Conservation (phyloP, 768 basidiomycete genomes). For the Suillus paluster region DNA sequence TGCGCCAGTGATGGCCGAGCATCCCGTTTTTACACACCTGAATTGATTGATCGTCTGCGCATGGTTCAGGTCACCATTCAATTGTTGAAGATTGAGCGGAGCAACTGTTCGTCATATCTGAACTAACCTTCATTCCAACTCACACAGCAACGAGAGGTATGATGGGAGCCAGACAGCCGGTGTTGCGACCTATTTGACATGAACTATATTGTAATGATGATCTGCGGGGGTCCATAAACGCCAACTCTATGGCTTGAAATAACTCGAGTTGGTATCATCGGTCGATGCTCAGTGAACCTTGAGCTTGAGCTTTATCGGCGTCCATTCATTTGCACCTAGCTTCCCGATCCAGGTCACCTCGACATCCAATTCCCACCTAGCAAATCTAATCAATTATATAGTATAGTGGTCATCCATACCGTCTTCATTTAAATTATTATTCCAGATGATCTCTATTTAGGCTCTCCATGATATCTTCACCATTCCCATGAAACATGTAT, state of each 20-base stretch:
- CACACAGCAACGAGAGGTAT: no score
- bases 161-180: not conserved
- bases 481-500: conserved; percentile 6
- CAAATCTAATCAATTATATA: not conserved
- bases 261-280: no score
- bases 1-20: no score
- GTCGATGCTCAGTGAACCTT: not conserved
- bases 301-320: not conserved
- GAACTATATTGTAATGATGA: not conserved
- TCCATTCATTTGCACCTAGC: not conserved
- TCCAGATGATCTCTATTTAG: not conserved
- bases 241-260: no score
- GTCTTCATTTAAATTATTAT: not conserved
- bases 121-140: not conserved
- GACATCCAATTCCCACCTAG: not conserved
- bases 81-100: no score
- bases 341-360: not conserved
- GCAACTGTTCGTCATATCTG: no score
- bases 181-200: not conserved
- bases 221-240: not conserved
- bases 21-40: no score
- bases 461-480: not conserved
- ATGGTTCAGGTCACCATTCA: no score
- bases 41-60: no score
- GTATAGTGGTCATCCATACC: not conserved